Percentiles rank a stretch among this genome's conserved stretches.
Evolutionary conservation across 1,284 basidiomycete genomes (phyloP).

Genomic region (Ustilago curta): DNA sequence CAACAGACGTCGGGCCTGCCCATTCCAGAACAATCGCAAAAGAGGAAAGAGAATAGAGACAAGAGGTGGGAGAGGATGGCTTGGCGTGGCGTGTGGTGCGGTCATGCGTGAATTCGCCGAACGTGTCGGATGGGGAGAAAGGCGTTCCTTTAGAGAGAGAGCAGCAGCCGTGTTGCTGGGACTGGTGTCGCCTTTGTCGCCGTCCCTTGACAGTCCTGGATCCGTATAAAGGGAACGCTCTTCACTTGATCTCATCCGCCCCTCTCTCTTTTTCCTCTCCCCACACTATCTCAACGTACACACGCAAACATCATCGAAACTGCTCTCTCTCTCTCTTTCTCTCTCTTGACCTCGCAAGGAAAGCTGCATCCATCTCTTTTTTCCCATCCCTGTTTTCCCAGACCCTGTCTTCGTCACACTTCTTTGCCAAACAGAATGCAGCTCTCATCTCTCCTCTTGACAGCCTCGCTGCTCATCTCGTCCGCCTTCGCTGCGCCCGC

Average conservation of each 20-base stretch:
- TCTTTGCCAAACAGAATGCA: conserved; percentile 18
- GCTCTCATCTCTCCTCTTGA: conserved; percentile 25
- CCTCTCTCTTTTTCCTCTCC: too few relatives aligned
- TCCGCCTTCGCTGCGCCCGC: conserved; percentile 26
- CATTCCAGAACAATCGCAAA: conserved; percentile 18
- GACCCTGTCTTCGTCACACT: background rate
- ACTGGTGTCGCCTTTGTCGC: too few relatives aligned
- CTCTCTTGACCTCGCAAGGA: background rate
- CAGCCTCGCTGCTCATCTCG: conserved; percentile 29
- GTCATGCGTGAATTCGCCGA: conserved; percentile 6
- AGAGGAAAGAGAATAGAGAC: background rate
- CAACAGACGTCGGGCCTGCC: background rate
- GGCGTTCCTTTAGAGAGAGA: background rate
- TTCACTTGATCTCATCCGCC: too few relatives aligned
- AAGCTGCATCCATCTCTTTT: background rate
- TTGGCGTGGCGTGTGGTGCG: background rate
- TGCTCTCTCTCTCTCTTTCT: background rate
- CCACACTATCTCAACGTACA: too few relatives aligned
- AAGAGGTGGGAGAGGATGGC: background rate
- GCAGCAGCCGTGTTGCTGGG: background rate
- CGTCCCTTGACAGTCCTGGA: too few relatives aligned
- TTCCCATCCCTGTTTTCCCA: background rate
- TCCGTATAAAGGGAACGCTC: too few relatives aligned
- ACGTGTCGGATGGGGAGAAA: background rate
- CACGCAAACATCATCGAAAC: too few relatives aligned